Conservation (phyloP, 352 stramenopile genomes). For the Phytophthora sp. region DNA sequence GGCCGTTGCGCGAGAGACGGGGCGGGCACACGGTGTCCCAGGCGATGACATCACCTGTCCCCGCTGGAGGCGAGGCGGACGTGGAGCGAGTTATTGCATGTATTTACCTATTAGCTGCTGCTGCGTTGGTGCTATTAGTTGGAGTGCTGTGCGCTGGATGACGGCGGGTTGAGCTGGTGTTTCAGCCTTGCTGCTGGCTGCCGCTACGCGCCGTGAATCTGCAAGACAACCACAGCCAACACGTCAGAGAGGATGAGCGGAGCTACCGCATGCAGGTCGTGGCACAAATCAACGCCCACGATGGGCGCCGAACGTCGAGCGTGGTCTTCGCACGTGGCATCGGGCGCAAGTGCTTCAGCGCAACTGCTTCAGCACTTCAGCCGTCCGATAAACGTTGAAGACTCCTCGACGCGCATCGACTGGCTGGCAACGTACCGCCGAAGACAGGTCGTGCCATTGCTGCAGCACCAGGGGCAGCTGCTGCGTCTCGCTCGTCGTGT, state of each 20-base stretch:
- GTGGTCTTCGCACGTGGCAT: background rate
- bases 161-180: too few relatives aligned
- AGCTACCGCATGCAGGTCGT: constrained; percentile 5
- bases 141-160: too few relatives aligned
- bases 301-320: background rate
- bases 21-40: too few relatives aligned
- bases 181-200: too few relatives aligned
- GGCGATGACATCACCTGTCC: too few relatives aligned
- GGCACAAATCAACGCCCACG: background rate
- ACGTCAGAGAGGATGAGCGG: background rate
- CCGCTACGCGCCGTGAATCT: constrained; percentile 36
- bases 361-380: background rate
- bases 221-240: background rate
- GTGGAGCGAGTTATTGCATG: too few relatives aligned
- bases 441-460: constrained; percentile 60
- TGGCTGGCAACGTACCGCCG: constrained; percentile 51
- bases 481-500: constrained; percentile 53
- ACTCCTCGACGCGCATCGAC: background rate
- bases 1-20: too few relatives aligned
- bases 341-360: background rate
- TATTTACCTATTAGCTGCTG: too few relatives aligned
- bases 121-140: too few relatives aligned
- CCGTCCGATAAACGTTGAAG: constrained; percentile 8
- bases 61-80: too few relatives aligned
- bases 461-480: constrained; percentile 56